phyloP scores from a whole-genome alignment of 2,329 filamentous ascomycete species.

The Aureobasidium namibiae region DNA sequence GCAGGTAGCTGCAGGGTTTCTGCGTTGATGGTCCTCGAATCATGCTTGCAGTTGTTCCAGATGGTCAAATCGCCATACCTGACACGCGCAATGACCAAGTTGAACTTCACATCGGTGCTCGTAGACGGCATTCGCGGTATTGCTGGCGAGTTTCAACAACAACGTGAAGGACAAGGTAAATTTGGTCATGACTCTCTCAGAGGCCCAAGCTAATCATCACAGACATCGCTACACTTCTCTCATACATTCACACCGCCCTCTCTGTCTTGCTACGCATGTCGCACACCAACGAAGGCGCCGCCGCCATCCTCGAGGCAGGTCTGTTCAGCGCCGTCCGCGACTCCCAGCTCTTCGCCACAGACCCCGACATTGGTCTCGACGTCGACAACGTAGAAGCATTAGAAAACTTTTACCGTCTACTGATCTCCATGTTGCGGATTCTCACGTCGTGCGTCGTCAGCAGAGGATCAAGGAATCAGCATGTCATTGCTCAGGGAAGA shows the following conservation, averaged over 20 bases:
- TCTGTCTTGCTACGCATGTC: constrained; percentile 76
- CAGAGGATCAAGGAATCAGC: constrained; percentile 70
- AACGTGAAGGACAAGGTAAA: constrained; percentile 24
- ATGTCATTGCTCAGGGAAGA: constrained; percentile 63
- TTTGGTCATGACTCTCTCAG: neutral
- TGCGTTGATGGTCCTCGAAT: constrained; percentile 74
- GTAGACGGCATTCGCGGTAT: constrained; percentile 79
- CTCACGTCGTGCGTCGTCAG: constrained; percentile 74
- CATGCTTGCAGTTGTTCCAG: constrained; percentile 65
- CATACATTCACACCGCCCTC: constrained; percentile 65
- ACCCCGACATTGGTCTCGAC: constrained; percentile 83
- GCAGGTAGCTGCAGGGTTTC: constrained; percentile 75
- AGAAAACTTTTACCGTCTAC: constrained; percentile 73
- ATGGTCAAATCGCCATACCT: constrained; percentile 62
- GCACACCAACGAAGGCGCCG: constrained; percentile 76
- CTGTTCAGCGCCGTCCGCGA: constrained; percentile 73
- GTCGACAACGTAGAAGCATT: constrained; percentile 62
- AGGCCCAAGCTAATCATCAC: constrained; percentile 12
- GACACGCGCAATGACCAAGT: constrained; percentile 68
- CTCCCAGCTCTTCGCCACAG: constrained; percentile 78
- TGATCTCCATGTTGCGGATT: constrained; percentile 72
- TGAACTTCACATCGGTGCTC: constrained; percentile 86
- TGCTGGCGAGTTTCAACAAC: constrained; percentile 52
- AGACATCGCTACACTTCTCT: constrained; percentile 49
- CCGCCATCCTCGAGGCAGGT: constrained; percentile 79